Evolutionary conservation across 1,284 basidiomycete species (phyloP).

Genomic region (Tilletia horrida): DNA sequence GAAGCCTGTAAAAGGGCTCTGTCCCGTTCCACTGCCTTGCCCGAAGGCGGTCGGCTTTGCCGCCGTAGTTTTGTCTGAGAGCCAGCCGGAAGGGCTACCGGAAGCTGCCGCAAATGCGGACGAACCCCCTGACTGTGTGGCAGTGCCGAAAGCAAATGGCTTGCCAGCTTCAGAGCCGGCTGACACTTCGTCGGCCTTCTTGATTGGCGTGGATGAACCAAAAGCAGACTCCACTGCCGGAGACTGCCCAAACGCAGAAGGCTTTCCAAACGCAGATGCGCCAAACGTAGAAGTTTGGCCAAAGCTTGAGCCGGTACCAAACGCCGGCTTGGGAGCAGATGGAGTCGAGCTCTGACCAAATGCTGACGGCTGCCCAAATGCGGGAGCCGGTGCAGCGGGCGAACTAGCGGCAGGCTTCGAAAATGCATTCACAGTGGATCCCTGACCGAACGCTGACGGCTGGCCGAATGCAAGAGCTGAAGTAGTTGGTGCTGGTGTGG

Average conservation of each 20-base stretch:
- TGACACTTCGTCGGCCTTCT: slow-evolving; percentile 17
- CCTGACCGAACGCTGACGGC: slow-evolving; percentile 14
- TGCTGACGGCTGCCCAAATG: background rate
- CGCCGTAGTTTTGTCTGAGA: background rate
- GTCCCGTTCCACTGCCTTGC: background rate
- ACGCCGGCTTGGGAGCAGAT: no score
- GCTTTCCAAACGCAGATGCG: slow-evolving; percentile 9
- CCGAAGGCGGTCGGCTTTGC: background rate
- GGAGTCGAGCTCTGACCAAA: background rate
- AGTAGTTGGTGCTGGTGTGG: background rate
- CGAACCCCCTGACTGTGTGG: background rate
- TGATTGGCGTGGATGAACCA: slow-evolving; percentile 34
- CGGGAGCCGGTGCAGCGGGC: background rate
- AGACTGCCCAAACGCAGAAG: slow-evolving; percentile 55
- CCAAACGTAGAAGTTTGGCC: background rate
- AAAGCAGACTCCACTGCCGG: slow-evolving; percentile 42
- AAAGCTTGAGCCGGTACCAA: no score
- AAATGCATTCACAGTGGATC: background rate
- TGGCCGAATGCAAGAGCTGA: slow-evolving; percentile 16
- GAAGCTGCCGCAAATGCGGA: background rate
- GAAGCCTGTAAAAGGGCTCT: no score
- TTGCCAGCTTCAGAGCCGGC: slow-evolving; percentile 19
- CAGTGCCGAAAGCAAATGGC: background rate
- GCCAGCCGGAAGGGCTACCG: background rate
- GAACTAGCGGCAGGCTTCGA: background rate